These are phyloP conservation scores for Fraxinus floribunda DNA, from an alignment of 305 asterid genomes.

Conservation along the genomic window DNA sequence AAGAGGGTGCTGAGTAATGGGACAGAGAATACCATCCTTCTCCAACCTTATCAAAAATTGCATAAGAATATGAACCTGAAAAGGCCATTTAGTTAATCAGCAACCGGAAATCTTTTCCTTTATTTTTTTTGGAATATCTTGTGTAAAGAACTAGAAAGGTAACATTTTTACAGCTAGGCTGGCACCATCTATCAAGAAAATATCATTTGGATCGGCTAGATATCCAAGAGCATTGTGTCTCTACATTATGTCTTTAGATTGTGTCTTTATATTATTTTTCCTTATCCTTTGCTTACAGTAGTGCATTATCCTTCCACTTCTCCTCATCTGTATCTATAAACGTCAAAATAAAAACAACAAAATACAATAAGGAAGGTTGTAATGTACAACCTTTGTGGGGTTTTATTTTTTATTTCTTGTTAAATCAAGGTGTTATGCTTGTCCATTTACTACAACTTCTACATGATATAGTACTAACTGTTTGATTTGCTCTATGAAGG, in stretches of 20 bases:
- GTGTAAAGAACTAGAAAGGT: neutral
- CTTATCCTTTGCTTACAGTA: neutral
- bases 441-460: no score
- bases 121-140: neutral
- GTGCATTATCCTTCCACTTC: neutral
- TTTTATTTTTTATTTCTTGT: no score
- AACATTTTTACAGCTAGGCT: constrained; percentile 39
- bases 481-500: constrained; percentile 34
- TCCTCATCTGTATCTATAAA: neutral
- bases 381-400: no score
- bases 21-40: constrained; percentile 80
- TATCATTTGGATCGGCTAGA: constrained; percentile 47
- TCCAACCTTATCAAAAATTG: constrained; percentile 69
- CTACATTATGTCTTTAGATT: neutral
- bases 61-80: constrained; percentile 95
- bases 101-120: neutral
- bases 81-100: neutral
- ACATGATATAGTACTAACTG: neutral
- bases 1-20: constrained; percentile 90
- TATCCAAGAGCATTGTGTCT: constrained; percentile 20
- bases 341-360: neutral
- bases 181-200: constrained; percentile 26
- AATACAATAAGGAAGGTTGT: neutral
- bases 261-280: neutral
- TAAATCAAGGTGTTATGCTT: no score